Base-by-base conservation (phyloP, 192 early-diverging fungal species). In the Coemansia sp. region DNA sequence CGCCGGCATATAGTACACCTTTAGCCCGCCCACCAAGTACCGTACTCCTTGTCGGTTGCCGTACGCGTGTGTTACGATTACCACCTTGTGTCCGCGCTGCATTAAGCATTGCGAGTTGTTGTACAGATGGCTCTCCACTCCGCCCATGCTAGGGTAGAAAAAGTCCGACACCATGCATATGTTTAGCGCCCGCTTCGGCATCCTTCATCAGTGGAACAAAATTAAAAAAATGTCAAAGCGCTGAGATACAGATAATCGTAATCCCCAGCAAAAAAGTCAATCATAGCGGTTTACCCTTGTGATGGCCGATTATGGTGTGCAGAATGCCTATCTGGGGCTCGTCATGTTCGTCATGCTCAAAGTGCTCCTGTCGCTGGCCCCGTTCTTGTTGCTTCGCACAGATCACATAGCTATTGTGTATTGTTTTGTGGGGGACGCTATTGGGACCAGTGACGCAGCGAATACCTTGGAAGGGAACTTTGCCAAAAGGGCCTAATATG, bases 121-220 rank as follows among this genome's bases (percentile, higher is more conserved):
- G 70, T 93, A 96, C 25, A 98, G 76, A 78, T 99, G 97, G 37
- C 87, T 88, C 72, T 99, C 97, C 10, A 99, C 92, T 12, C 97
- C 97, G 52, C 97, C 97, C 69, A 95, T 88, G 64, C 92, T 95
- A 26, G 97, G 97, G 74, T 94, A 98, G 81, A 98, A 97, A 76
- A 98, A 97, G 81, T 99, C 97, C 6, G 92, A 95, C 3, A 96
- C 94, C 88, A 98, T 92, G 73, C 94, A 80, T 12, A 80, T 69
- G 56, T 74, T 75, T 20, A 80, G 73, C 50, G 60, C 28, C 45
- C 68, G 72, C 48, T 50, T 50, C 23, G 48, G 48, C 48, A 50
- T 50, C 43, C n/a, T 45, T 45, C 0, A 12, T 25, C 11, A 10
- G 2, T 4, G 26, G 45, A 25, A 50, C 26, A 50, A 50, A 10